Conservation (phyloP, 2,329 filamentous ascomycete species). For the Nigrospora oryzae region DNA sequence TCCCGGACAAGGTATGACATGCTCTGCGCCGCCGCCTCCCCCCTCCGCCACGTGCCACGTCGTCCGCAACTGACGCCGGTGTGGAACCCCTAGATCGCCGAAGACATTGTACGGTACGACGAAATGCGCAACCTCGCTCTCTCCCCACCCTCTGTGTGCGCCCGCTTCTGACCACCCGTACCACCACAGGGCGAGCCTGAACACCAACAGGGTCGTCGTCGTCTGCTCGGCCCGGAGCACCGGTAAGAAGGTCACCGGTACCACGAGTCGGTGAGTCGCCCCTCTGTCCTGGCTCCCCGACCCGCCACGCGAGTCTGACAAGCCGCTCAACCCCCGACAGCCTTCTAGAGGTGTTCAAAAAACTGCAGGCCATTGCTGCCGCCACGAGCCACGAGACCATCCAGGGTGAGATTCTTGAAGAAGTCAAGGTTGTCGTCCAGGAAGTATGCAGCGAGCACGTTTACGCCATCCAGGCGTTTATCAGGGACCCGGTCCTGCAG, state of each 20-base stretch:
- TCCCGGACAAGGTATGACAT: slow-evolving; percentile 57
- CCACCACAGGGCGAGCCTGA: slow-evolving; percentile 45
- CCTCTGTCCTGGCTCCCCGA: not conserved
- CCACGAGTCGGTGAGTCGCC: slow-evolving; percentile 76
- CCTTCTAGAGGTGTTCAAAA: slow-evolving; percentile 51
- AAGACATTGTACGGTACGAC: slow-evolving; percentile 58
- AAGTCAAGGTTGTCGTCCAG: slow-evolving; percentile 68
- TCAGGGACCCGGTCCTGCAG: slow-evolving; percentile 48
- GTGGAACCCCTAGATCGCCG: slow-evolving; percentile 39
- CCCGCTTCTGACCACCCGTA: slow-evolving; percentile 8
- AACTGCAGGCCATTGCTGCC: slow-evolving; percentile 44
- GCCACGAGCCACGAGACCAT: slow-evolving; percentile 42
- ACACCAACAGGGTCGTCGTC: slow-evolving; percentile 70
- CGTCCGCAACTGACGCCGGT: slow-evolving; percentile 6
- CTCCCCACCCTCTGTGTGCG: not conserved
- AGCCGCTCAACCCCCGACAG: slow-evolving; percentile 22
- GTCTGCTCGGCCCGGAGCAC: slow-evolving; percentile 95
- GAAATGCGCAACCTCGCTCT: not conserved
- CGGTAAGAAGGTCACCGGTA: slow-evolving; percentile 89
- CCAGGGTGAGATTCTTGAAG: slow-evolving; percentile 45
- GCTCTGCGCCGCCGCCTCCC: slow-evolving; percentile 18
- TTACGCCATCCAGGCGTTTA: slow-evolving; percentile 55
- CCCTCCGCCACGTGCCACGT: not conserved
- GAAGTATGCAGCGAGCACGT: slow-evolving; percentile 80
- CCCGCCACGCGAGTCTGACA: slow-evolving; percentile 5